Evolutionary conservation across 73 alveolate species (phyloP), one percentile per base, ranked within the genome.

Genomic region (Stentor roeselii): DNA sequence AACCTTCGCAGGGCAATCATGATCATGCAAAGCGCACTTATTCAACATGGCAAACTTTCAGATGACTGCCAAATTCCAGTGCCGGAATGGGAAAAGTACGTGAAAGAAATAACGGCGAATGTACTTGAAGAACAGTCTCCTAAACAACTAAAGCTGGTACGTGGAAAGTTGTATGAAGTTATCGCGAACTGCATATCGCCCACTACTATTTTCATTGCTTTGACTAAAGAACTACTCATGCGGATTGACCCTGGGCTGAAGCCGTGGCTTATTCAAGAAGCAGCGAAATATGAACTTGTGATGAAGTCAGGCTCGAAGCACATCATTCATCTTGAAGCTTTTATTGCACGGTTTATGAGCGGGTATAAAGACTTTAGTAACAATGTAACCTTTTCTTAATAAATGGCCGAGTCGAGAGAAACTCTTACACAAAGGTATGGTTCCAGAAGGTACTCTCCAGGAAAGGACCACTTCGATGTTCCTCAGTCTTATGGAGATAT

Each of bases 281-380:
- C 97, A 34, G 96, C 95, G 74, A 80, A 88, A 34, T 92, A 86
- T 91, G 99, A 96, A 87, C 87, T 89, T 85, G 89, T 94, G 67
- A 89, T 92, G 82, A 93, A 93, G 82, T 89, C 87, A 78, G 99
- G 99, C 75, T 74, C 98, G 2, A 97, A 97, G 84, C 97, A 94
- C 42, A 93, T 97, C 60, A 82, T 97, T 32, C 99, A 97, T 85
- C 83, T 97, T 39, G 99, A 97, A 92, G 99, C 99, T 60, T 97
- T 95, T 83, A 40, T 92, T 3, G 98, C 98, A 11, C 90, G 91
- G 78, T 86, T 86, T 37, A 94, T 94, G 98, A 59, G 85, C 82
- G 85, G 86, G 59, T 61, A 82, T 34, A 84, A 67, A 50, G 67
- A 50, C 67, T 50, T 50, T 50, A 50, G 6, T 6, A n/a, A n/a